Evolutionary conservation across 2,329 filamentous ascomycete genomes (phyloP), one percentile per base, ranked within the genome.

Genomic region (Colletotrichum karsti): DNA sequence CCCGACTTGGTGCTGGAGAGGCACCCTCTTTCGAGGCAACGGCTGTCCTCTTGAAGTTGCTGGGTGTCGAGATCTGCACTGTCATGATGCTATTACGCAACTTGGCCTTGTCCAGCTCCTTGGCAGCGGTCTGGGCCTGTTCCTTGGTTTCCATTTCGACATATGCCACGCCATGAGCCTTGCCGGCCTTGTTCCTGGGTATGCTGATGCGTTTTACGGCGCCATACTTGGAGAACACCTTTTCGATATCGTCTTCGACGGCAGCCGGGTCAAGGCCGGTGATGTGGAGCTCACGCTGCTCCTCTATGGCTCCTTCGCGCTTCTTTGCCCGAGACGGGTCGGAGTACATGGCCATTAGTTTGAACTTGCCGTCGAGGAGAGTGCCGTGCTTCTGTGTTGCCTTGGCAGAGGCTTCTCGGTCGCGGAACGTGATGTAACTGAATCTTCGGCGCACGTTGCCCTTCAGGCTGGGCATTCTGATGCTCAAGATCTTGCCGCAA

Each of bases 401-500:
- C 54, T 88, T 89, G 41, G 89, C 85, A 1, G 94, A 93, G 58
- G 88, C 87, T n/a, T 86, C 85, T 3, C 87, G 80, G 33, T 90
- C 89, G 53, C 90, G 87, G 77, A 98, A 98, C n/a, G 97, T 93
- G 7, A 98, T 86, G 78, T 99, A 99, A 82, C 95, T 98, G 82
- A 99, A 99, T 24, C 96, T 92, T 33, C 96, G 93, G 73, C 93
- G 91, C 2, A 92, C 91, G 74, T 98, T 95, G 78, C 88, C 94
- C 77, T 97, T 97, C 57, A 99, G 87, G 63, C 94, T 97, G 2
- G 96, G 96, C 81, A 96, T 96, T 22, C 96, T 91, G 58, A 98
- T 87, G 74, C 91, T 93, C 62, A 97, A 85, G 62, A 99, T 91
- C 46, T 95, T 90, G 46, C 96, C 96, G 74, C 91, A 95, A 65